phyloP scores from a whole-genome alignment of 371 early-diverging fungal species.

The Rhizomucor pusillus region DNA sequence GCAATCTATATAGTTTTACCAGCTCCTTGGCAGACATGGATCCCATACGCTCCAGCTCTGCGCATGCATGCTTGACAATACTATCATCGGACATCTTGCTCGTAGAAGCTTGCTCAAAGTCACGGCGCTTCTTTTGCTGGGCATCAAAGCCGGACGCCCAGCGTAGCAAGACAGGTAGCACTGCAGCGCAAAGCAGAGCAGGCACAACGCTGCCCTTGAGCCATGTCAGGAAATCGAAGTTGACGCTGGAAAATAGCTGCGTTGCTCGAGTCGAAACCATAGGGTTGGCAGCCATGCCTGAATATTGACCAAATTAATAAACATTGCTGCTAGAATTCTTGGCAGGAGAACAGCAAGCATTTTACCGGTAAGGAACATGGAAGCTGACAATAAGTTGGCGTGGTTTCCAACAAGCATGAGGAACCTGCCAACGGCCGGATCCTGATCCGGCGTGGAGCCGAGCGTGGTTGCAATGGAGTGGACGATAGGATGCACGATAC shows the following conservation, averaged over 20 bases:
- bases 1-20: too few relatives aligned
- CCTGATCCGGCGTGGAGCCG: conserved; percentile 32
- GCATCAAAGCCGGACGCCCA: conserved; percentile 24
- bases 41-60: conserved; percentile 36
- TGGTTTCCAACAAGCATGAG: conserved; percentile 55
- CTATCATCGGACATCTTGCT: conserved; percentile 9
- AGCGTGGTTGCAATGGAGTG: conserved; percentile 57
- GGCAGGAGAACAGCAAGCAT: not conserved
- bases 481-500: conserved; percentile 68
- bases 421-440: conserved; percentile 45
- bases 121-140: conserved; percentile 21
- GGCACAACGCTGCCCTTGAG: conserved; percentile 57
- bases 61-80: conserved; percentile 29
- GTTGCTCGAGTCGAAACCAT: conserved; percentile 55
- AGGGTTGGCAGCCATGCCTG: conserved; percentile 71
- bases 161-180: conserved; percentile 41
- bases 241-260: conserved; percentile 46
- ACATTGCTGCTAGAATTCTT: not conserved
- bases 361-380: conserved; percentile 58
- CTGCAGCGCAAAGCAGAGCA: conserved; percentile 30
- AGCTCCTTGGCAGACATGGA: conserved; percentile 37
- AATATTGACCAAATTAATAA: not conserved
- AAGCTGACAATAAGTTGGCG: conserved; percentile 65
- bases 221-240: conserved; percentile 63
- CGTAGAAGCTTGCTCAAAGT: conserved; percentile 5